Evolutionary conservation across 257 asterid genomes (phyloP), one percentile per base, ranked within the genome.

Genomic region (Gynochthodes officinalis): DNA sequence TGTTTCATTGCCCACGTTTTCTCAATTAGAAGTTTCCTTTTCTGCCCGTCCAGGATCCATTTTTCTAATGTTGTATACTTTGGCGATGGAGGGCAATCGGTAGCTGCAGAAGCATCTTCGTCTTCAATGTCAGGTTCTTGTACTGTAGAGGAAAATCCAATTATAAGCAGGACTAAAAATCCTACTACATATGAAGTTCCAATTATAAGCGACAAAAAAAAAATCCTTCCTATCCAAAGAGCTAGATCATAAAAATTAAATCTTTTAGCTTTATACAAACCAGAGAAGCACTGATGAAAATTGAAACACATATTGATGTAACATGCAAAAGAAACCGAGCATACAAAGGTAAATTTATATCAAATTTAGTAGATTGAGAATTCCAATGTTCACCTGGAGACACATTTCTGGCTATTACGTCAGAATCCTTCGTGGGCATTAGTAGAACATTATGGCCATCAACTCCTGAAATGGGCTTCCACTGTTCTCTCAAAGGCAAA

Each of bases 31-130:
- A 73, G 70, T 81, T 85, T 90, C 72, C 96, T 87, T 83, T 90
- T 95, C 82, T 79, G 88, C 54, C 82, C 82, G 70, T 84, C 90
- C 82, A 88, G 70, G 73, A 92, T 82, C 99, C 97, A 90, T 75
- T 82, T 90, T 61, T 90, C 98, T 39, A 81, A 71, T 60, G 88
- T 88, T 30, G 99, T 85, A 80, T 89, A 80, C 86, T 85, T 92
- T 0, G 97, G 96, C 77, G 92, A 90, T 79, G 93, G 80, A 75
- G 83, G 84, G 82, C 78, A 82, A 76, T 88, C 88, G 37, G 84
- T 77, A 27, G 92, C 74, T 76, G 73, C 75, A 65, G 89, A 83
- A 71, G 75, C 60, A 84, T 76, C 77, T 77, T 83, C 96, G 58
- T 86, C 94, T 75, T 92, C 96, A 75, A 74, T 89, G 32, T 89